Evolutionary conservation across 2,329 filamentous ascomycete genomes (phyloP), one percentile per base, ranked within the genome.

Genomic region (Niveomyces coronatus): DNA sequence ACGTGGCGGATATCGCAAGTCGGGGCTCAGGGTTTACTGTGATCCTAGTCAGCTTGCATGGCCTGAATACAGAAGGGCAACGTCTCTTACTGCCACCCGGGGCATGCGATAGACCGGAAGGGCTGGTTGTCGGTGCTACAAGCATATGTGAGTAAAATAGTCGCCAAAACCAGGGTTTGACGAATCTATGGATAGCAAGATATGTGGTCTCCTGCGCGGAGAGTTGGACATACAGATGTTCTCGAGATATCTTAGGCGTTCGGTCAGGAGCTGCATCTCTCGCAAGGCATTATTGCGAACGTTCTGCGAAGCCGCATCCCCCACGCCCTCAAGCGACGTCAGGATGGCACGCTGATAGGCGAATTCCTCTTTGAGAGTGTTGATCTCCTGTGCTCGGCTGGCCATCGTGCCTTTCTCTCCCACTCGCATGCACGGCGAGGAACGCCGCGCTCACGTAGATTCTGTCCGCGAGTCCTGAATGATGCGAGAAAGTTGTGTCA

Each of bases 321-420:
- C 10, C 23, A 47, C 47, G 17, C 37, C 44, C 15, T 44, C 27
- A n/a, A 71, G 56, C 2, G 66, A 70, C 7, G 49, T 45, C 3
- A 71, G 53, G 15, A 71, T 56, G 35, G 63, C 61, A 32, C 53
- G 53, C 42, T 68, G 61, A 15, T 68, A 54, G 22, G 47, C 53
- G 43, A 71, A 49, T 39, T 70, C 65, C 33, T 67, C 62, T 14
- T 45, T 45, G 15, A 68, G 46, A 14, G 55, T 33, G 9, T 39
- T 45, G 40, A 45, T 44, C 14, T 45, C 34, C 4, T 44, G 39
- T 31, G 18, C 49, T 45, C 23, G 30, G 35, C 38, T 40, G 31
- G 43, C 45, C 48, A 44, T 47, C 17, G 29, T 46, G 37, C 15
- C 10, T 39, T 18, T 36, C 31, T 35, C 35, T 34, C 29, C 27